Base-by-base conservation (phyloP, 306 rosid species). In the Castanea mollissima region DNA sequence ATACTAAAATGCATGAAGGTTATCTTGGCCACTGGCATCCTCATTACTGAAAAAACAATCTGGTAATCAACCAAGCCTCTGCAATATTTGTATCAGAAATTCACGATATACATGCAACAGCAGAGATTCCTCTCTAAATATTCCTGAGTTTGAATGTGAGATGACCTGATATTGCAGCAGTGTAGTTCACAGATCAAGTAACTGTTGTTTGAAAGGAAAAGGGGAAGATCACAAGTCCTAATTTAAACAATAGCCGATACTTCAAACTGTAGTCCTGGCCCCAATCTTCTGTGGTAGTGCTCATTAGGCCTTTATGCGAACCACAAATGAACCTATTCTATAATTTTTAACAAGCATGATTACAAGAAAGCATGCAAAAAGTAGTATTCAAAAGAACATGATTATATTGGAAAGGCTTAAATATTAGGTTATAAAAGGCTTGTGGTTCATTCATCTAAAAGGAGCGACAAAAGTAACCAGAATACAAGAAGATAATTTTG, bases 221-320 rank as follows among this genome's bases (percentile, higher is more conserved):
- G 2, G 71, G 71, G 21, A 18, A 32, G 18, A 16, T 64, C 5
- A 1, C 2, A 7, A 12, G 34, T 31, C 23, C 71, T 15, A 32
- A 64, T 64, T 31, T 31, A 57, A 20, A 14, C 63, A 57, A 20
- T n/a, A 20, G 63, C 63, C 23, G 4, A 5, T 5, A 29, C 23
- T 21, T 21, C 23, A 21, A 21, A 21, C 0, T 21, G 23, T 21
- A 21, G 23, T 21, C 23, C 23, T 21, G 0, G 31, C 19, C 70
- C 70, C 5, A 41, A 64, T 38, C 46, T 29, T 64, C 3, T 64
- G 46, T 8, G 0, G 46, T 16, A 64, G 20, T 8, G 46, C 71
- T 64, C 23, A 25, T 64, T 41, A 64, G 71, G 49, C 71, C 71
- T 64, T 64, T 64, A 64, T n/a, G 49, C 21, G 71, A 64, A 64